Percentiles rank a stretch among this genome's conserved stretches.
Conservation (phyloP, 768 basidiomycete species). For the Russula sp. region DNA sequence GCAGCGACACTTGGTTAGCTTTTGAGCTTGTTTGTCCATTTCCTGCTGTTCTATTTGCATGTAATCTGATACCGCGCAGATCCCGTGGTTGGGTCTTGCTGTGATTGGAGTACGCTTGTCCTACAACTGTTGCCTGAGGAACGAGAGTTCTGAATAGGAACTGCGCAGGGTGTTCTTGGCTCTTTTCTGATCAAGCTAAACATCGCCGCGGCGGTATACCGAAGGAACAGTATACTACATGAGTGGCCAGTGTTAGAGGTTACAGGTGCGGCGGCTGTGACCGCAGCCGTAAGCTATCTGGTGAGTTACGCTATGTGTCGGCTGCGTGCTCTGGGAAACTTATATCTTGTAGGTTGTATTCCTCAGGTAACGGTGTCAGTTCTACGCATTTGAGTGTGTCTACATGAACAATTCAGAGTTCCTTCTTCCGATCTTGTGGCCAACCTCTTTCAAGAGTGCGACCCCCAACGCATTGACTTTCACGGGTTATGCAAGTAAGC, state of each 20-base stretch:
- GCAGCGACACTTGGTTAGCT: conserved; percentile 55
- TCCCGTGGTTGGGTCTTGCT: conserved; percentile 62
- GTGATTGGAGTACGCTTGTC: conserved; percentile 46
- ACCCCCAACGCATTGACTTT: conserved; percentile 54
- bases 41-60: background rate
- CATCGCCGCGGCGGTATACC: conserved; percentile 53
- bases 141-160: conserved; percentile 4
- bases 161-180: conserved; percentile 52
- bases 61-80: conserved; percentile 31
- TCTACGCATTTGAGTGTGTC: background rate
- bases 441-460: conserved; percentile 79
- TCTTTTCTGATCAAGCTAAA: conserved; percentile 61
- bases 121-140: background rate
- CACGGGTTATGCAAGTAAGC: conserved; percentile 78
- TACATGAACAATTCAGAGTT: conserved; percentile 34
- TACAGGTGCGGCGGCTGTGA: conserved; percentile 50
- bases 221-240: conserved; percentile 45
- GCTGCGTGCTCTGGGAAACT: background rate
- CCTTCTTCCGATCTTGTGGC: conserved; percentile 77
- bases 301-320: conserved; percentile 27
- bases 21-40: conserved; percentile 54
- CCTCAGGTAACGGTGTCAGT: conserved; percentile 36
- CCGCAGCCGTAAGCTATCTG: conserved; percentile 64
- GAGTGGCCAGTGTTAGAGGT: conserved; percentile 66
- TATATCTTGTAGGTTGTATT: conserved; percentile 50